Conservation (phyloP, 768 basidiomycete species). For the Royoungia palumana region DNA sequence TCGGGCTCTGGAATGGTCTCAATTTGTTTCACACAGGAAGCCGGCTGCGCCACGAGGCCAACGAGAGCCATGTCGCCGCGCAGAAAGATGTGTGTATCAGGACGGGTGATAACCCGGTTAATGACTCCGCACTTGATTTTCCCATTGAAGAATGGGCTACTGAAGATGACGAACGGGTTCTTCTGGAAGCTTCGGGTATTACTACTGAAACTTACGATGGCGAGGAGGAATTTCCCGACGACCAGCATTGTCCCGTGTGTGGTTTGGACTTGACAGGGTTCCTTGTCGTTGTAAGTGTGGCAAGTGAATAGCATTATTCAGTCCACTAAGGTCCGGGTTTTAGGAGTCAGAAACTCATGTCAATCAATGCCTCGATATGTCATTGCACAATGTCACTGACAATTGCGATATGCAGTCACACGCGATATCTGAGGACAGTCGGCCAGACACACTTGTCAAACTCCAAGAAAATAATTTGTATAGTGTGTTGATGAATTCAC, state of each 20-base stretch:
- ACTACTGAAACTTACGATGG: constrained; percentile 19
- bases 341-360: constrained; percentile 55
- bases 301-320: constrained; percentile 19
- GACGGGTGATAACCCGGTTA: not conserved
- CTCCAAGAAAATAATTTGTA: constrained; percentile 45
- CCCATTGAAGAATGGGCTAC: constrained; percentile 59
- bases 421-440: not conserved
- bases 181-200: constrained; percentile 30
- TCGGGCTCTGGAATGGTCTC: not conserved
- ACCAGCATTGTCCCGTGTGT: constrained; percentile 28
- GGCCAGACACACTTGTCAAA: not conserved
- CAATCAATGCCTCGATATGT: constrained; percentile 52
- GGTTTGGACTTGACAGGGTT: constrained; percentile 8
- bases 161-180: constrained; percentile 65
- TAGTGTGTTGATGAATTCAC: constrained; percentile 85
- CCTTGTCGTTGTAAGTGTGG: constrained; percentile 18
- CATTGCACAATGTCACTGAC: constrained; percentile 11
- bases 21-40: constrained; percentile 3
- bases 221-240: constrained; percentile 12
- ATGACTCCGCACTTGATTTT: constrained; percentile 10
- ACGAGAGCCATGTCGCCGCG: not conserved
- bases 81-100: not conserved
- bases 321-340: not conserved
- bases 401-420: not conserved
- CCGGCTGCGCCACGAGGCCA: not conserved